These are phyloP conservation scores for Pezicula carpinea DNA, from an alignment of 2,329 filamentous ascomycete species.

Conservation along the genomic window DNA sequence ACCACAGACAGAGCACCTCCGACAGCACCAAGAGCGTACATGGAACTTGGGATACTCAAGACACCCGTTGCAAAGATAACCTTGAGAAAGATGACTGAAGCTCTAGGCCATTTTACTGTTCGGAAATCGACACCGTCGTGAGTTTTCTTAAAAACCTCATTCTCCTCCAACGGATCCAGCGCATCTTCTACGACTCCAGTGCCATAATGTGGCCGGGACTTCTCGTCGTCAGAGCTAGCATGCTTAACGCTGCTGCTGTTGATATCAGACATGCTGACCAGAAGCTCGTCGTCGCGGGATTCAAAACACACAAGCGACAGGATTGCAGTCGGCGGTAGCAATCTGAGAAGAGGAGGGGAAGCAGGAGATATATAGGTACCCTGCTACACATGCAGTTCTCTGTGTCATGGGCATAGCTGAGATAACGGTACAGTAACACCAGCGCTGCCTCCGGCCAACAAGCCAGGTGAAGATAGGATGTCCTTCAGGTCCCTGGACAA, in stretches of 20 bases:
- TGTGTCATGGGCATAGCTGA: too few species aligned
- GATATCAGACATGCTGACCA: conserved; percentile 16
- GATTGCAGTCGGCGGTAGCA: too few species aligned
- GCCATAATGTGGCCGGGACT: conserved; percentile 5
- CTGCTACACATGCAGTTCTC: too few species aligned
- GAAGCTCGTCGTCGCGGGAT: not conserved
- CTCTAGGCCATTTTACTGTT: conserved; percentile 43
- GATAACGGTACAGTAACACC: too few species aligned
- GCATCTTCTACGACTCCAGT: conserved; percentile 18
- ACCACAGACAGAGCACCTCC: conserved; percentile 39
- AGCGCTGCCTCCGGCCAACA: too few species aligned
- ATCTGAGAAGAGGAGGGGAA: too few species aligned
- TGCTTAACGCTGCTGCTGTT: conserved; percentile 8
- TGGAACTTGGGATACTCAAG: conserved; percentile 36
- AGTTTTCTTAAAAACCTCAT: conserved; percentile 41
- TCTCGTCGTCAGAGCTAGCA: conserved; percentile 14
- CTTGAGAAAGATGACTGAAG: conserved; percentile 43
- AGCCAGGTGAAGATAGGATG: too few species aligned
- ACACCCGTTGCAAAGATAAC: conserved; percentile 38
- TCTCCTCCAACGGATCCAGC: conserved; percentile 18
- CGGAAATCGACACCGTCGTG: conserved; percentile 41
- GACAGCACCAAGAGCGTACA: conserved; percentile 38
- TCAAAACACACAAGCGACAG: too few species aligned
- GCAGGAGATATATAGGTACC: too few species aligned
- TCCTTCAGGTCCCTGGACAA: too few species aligned